Conservation (phyloP, 768 basidiomycete species). For the Basidioascus undulatus region DNA sequence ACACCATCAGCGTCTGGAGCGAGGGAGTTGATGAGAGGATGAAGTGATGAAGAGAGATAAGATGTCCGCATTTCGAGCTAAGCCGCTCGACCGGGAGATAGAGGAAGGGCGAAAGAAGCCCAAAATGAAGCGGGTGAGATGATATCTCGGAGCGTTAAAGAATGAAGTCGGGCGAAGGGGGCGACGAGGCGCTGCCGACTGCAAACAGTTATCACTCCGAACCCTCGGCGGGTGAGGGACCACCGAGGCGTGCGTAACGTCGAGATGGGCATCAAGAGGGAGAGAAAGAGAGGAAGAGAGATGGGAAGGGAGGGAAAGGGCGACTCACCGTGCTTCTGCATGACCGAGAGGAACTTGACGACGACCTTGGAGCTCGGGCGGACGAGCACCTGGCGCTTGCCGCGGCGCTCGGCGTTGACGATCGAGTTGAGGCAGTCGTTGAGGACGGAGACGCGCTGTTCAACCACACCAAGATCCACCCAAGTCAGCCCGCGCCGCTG, state of each 20-base stretch:
- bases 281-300: neutral
- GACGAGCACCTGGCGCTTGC: constrained; percentile 97
- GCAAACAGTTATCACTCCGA: constrained; percentile 74
- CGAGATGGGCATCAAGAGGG: constrained; percentile 6
- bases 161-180: constrained; percentile 37
- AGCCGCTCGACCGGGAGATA: too few relatives aligned
- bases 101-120: neutral
- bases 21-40: neutral
- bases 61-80: too few relatives aligned
- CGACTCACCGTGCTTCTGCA: constrained; percentile 95
- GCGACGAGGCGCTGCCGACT: too few relatives aligned
- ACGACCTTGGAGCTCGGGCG: constrained; percentile 94
- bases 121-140: constrained; percentile 24
- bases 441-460: constrained; percentile 67
- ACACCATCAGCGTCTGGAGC: neutral
- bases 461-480: too few relatives aligned
- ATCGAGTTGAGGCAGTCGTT: constrained; percentile 62
- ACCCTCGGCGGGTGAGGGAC: constrained; percentile 5
- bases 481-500: too few relatives aligned
- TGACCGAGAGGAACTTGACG: constrained; percentile 89
- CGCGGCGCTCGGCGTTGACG: constrained; percentile 97
- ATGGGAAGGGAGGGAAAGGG: too few relatives aligned
- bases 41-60: neutral
- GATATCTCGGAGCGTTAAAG: constrained; percentile 67
- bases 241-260: neutral